Percentiles rank a stretch among this genome's conserved stretches.
Evolutionary conservation across 2,329 filamentous ascomycete genomes (phyloP).

Genomic region (Penicillium sp.): DNA sequence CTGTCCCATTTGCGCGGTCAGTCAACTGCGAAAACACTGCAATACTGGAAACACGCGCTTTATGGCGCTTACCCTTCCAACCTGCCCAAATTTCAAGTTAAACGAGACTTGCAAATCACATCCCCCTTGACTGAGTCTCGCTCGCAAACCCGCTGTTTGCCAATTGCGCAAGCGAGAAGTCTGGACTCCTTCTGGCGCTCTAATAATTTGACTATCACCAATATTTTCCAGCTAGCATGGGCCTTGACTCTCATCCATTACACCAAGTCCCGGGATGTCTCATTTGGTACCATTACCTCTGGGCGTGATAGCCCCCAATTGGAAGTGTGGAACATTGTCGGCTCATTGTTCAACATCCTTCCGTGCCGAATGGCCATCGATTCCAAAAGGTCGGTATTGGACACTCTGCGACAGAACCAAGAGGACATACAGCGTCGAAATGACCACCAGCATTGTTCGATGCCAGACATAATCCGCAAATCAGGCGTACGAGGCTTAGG

Average conservation of each 20-base stretch:
- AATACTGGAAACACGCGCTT: slow-evolving; percentile 6
- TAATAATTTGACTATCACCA: background rate
- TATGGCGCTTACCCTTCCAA: background rate
- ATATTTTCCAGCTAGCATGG: slow-evolving; percentile 11
- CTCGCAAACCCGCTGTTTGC: background rate
- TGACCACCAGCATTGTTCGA: background rate
- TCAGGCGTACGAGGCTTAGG: background rate
- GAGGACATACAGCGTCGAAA: background rate
- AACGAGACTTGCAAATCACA: background rate
- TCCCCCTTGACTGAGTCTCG: background rate
- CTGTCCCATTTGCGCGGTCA: background rate
- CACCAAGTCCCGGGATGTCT: slow-evolving; percentile 3
- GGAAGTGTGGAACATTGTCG: background rate
- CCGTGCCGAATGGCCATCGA: background rate
- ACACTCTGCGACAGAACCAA: background rate
- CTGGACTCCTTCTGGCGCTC: background rate
- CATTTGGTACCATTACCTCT: slow-evolving; percentile 11
- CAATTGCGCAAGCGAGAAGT: background rate
- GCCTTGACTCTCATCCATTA: slow-evolving; percentile 2
- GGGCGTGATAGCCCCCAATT: slow-evolving; percentile 1
- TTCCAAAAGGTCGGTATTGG: background rate
- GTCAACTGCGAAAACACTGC: background rate
- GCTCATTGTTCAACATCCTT: background rate
- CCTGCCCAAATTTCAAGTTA: background rate
- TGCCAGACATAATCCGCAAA: background rate